A percentile compares a stretch with the other conserved stretches of the same genome.
phyloP scores from a whole-genome alignment of 1,284 basidiomycete species.

The Sanghuangporus weigelae region DNA sequence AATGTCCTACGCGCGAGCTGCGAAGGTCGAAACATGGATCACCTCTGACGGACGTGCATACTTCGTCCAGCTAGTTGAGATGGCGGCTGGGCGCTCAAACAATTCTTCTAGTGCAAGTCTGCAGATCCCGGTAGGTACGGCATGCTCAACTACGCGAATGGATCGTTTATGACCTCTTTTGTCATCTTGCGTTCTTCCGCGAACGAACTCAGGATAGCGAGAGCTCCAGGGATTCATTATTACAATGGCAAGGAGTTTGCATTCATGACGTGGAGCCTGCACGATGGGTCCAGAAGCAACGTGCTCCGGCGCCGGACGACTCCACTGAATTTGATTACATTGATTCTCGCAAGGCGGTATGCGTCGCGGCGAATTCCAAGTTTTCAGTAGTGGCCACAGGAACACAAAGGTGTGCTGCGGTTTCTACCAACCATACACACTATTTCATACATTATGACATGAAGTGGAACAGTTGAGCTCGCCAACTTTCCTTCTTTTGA shows the following conservation, averaged over 20 bases:
- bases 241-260: conserved; percentile 61
- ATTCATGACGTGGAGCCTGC: conserved; percentile 65
- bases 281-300: conserved; percentile 70
- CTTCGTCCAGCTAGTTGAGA: conserved; percentile 58
- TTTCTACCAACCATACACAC: not conserved
- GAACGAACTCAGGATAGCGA: conserved; percentile 9
- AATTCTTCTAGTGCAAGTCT: not conserved
- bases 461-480: conserved; percentile 57
- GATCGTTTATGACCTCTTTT: not conserved
- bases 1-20: conserved; percentile 50
- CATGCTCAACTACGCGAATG: not conserved
- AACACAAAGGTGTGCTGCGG: conserved; percentile 50
- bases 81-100: not conserved
- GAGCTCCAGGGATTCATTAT: conserved; percentile 23
- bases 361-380: conserved; percentile 71
- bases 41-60: conserved; percentile 79
- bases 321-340: conserved; percentile 39
- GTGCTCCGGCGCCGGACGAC: conserved; percentile 44
- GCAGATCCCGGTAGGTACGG: not conserved
- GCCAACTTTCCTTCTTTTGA: conserved; percentile 61
- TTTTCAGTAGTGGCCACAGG: conserved; percentile 87
- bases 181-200: not conserved
- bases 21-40: conserved; percentile 72
- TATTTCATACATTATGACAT: conserved; percentile 14
- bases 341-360: conserved; percentile 60